These are phyloP conservation scores for Wickerhamiella parazyma DNA, from an alignment of 805 yeast genomes.

Conservation along the genomic window DNA sequence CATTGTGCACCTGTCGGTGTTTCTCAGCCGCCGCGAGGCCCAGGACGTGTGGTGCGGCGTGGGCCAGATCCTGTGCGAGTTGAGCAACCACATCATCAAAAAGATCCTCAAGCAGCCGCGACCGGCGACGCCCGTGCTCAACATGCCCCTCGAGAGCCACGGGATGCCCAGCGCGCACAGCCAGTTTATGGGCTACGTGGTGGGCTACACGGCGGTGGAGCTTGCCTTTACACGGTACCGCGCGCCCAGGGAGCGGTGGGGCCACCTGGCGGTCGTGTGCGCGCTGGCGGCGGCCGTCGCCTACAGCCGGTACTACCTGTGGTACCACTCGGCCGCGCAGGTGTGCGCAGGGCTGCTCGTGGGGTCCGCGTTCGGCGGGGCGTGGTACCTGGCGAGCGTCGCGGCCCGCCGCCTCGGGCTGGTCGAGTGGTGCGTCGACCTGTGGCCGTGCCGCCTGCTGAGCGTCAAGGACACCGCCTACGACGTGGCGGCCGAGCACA, in stretches of 20 bases:
- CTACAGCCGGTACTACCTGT: conserved; percentile 59
- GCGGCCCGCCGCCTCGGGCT: conserved; percentile 54
- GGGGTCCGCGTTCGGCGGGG: conserved; percentile 47
- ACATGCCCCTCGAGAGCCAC: conserved; percentile 39
- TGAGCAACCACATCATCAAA: conserved; percentile 56
- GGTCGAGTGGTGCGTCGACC: conserved; percentile 46
- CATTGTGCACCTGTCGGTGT: conserved; percentile 73
- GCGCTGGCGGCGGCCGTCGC: conserved; percentile 34
- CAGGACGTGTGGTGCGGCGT: conserved; percentile 73
- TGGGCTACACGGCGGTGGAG: conserved; percentile 26
- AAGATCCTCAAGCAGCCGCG: conserved; percentile 53
- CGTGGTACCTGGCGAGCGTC: conserved; percentile 41
- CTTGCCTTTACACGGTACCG: conserved; percentile 9
- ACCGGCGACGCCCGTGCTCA: conserved; percentile 33
- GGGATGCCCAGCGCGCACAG: conserved; percentile 98
- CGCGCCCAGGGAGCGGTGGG: conserved; percentile 12
- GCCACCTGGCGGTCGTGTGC: conserved; percentile 18
- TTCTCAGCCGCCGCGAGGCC: conserved; percentile 65
- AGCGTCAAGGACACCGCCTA: conserved; percentile 29
- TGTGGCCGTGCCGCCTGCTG: conserved; percentile 37
- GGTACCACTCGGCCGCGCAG: conserved; percentile 64
- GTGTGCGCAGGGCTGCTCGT: conserved; percentile 56
- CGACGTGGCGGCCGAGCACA: conserved; percentile 24
- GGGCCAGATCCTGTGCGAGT: conserved; percentile 74
- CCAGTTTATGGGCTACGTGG: conserved; percentile 83